Evolutionary conservation across 495 filamentous ascomycete genomes (phyloP).

Genomic region (Melanomma pulvis-pyrius): DNA sequence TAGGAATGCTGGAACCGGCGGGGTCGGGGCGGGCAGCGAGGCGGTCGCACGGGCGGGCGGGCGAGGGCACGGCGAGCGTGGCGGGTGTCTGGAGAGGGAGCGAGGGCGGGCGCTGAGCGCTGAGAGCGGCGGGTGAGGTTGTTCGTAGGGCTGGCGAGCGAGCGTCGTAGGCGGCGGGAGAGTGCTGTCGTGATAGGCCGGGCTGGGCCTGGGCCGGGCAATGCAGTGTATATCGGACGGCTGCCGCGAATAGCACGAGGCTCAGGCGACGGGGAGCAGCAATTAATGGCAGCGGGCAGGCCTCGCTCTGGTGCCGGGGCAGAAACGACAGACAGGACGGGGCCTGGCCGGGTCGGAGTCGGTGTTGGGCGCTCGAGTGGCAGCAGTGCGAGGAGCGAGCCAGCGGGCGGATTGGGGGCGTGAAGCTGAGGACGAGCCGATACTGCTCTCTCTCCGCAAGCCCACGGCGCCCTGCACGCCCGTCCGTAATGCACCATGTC

Average conservation of each 20-base stretch:
- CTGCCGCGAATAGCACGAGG: not conserved
- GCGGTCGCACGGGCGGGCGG: constrained; percentile 24
- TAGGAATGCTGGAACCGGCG: constrained; percentile 25
- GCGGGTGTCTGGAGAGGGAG: not conserved
- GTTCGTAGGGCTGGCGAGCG: constrained; percentile 21
- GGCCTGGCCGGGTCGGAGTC: constrained; percentile 2
- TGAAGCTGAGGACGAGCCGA: constrained; percentile 15
- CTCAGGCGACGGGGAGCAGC: too few species aligned
- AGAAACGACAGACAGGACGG: not conserved
- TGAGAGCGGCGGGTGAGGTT: constrained; percentile 4
- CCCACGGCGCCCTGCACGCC: not conserved
- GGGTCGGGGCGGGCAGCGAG: constrained; percentile 23
- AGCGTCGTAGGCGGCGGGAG: constrained; percentile 16
- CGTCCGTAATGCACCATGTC: constrained; percentile 35
- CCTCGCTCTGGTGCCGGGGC: not conserved
- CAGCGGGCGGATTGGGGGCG: not conserved
- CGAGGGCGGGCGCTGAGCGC: constrained; percentile 12
- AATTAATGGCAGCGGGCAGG: too few species aligned
- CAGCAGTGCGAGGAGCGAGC: not conserved
- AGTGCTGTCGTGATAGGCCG: constrained; percentile 23
- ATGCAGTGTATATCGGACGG: not conserved
- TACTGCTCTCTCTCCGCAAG: not conserved
- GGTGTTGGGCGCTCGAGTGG: constrained; percentile 1
- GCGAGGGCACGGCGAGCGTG: not conserved
- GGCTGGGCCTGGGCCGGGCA: not conserved